phyloP scores from a whole-genome alignment of 306 rosid genomes.

The Ziziphus jujuba region DNA sequence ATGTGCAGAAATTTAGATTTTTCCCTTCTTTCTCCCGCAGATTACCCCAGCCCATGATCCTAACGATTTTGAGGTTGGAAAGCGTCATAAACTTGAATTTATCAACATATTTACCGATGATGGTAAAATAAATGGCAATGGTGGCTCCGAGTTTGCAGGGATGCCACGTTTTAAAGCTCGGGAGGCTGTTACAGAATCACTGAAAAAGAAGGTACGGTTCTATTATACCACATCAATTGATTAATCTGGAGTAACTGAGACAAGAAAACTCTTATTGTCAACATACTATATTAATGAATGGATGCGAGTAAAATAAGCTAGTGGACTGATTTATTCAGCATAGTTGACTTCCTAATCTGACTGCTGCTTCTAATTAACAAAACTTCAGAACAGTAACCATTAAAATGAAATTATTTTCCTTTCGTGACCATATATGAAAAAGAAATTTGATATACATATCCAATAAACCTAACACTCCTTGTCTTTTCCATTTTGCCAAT shows the following conservation, averaged over 20 bases:
- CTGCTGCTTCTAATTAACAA: background rate
- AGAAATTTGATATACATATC: too few relatives aligned
- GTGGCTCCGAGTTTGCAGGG: constrained; percentile 77
- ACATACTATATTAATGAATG: background rate
- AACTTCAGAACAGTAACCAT: background rate
- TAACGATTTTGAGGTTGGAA: constrained; percentile 92
- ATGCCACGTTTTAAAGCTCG: constrained; percentile 90
- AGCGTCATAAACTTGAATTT: constrained; percentile 78
- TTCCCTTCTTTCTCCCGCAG: constrained; percentile 47
- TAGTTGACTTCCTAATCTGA: background rate
- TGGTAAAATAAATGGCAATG: constrained; percentile 85
- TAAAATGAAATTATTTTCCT: background rate
- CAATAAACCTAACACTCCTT: too few relatives aligned
- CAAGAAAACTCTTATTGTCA: background rate
- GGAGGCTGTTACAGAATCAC: constrained; percentile 69
- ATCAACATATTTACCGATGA: constrained; percentile 82
- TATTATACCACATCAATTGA: constrained; percentile 7
- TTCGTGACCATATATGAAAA: too few relatives aligned
- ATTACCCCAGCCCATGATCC: constrained; percentile 99
- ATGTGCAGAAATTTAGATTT: constrained; percentile 8
- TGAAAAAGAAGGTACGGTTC: constrained; percentile 70
- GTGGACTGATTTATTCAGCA: background rate
- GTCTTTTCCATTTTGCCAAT: background rate
- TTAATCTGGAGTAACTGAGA: constrained; percentile 16
- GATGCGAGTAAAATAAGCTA: background rate